Evolutionary conservation across 192 early-diverging fungal genomes (phyloP).

Genomic region (Globomyces pollinis-pini): DNA sequence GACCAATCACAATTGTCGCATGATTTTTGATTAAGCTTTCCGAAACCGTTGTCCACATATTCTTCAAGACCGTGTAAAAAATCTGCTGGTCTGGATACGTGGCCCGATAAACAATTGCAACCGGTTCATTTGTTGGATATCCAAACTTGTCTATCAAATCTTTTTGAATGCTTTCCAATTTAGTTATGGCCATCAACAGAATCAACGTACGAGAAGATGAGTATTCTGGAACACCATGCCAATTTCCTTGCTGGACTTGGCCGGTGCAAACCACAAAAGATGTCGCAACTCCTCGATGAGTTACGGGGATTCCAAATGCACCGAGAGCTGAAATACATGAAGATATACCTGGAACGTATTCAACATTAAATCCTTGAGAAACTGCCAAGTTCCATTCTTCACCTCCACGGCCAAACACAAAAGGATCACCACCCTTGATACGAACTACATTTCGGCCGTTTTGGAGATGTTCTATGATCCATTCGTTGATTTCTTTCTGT

Average conservation of each 20-base stretch:
- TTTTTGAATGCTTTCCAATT: conserved; percentile 49
- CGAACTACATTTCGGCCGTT: conserved; percentile 62
- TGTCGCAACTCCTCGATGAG: conserved; percentile 74
- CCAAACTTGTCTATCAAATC: conserved; percentile 42
- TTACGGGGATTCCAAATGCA: conserved; percentile 66
- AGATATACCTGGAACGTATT: neutral
- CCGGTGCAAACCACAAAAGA: conserved; percentile 76
- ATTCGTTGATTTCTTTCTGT: conserved; percentile 66
- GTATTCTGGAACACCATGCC: conserved; percentile 59
- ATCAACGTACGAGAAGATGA: conserved; percentile 60
- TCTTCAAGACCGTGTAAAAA: conserved; percentile 50
- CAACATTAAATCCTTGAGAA: neutral
- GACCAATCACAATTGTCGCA: conserved; percentile 66
- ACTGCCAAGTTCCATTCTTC: conserved; percentile 58
- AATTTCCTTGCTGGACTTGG: conserved; percentile 62
- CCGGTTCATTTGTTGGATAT: conserved; percentile 61
- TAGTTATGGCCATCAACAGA: conserved; percentile 76
- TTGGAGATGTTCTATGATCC: conserved; percentile 61
- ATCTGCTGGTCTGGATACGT: conserved; percentile 67
- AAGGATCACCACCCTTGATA: conserved; percentile 81
- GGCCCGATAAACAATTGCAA: conserved; percentile 71
- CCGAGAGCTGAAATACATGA: neutral
- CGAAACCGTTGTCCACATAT: conserved; percentile 53
- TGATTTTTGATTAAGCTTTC: conserved; percentile 63
- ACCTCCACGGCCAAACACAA: conserved; percentile 78